A percentile compares a stretch with the other conserved stretches of the same genome.
Evolutionary conservation across 257 asterid species (phyloP).

Genomic region (Leonotis leonurus): DNA sequence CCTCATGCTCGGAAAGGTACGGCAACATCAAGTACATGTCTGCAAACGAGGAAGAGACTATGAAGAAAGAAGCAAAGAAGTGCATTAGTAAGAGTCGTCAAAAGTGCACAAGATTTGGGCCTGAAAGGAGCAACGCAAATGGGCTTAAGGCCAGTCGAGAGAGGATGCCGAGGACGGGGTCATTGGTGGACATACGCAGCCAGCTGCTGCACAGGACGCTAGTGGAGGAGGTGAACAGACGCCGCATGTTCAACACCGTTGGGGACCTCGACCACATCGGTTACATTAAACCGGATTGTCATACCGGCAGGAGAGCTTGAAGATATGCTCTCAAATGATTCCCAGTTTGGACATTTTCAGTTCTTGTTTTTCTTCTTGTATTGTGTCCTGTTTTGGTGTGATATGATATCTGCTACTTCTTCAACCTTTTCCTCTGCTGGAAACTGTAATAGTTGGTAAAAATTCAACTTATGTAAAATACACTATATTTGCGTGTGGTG

Average conservation of each 20-base stretch:
- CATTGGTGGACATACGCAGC: constrained; percentile 62
- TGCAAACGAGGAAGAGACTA: constrained; percentile 25
- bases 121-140: constrained; percentile 22
- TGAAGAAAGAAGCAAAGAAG: constrained; percentile 10
- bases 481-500: too few species aligned
- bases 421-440: too few species aligned
- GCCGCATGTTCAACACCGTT: constrained; percentile 57
- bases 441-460: too few species aligned
- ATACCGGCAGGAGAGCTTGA: not conserved
- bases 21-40: too few species aligned
- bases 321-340: too few species aligned
- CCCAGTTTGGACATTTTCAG: too few species aligned
- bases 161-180: constrained; percentile 36
- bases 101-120: constrained; percentile 51
- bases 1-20: constrained; percentile 37
- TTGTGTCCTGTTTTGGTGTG: too few species aligned
- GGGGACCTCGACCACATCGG: constrained; percentile 69
- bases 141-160: not conserved
- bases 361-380: too few species aligned
- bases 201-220: constrained; percentile 50
- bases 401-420: too few species aligned
- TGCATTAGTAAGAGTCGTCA: constrained; percentile 10
- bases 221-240: constrained; percentile 53
- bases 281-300: constrained; percentile 24
- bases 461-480: too few species aligned